Base-by-base conservation (phyloP, 305 asterid genomes). In the Fraxinus nigra region DNA sequence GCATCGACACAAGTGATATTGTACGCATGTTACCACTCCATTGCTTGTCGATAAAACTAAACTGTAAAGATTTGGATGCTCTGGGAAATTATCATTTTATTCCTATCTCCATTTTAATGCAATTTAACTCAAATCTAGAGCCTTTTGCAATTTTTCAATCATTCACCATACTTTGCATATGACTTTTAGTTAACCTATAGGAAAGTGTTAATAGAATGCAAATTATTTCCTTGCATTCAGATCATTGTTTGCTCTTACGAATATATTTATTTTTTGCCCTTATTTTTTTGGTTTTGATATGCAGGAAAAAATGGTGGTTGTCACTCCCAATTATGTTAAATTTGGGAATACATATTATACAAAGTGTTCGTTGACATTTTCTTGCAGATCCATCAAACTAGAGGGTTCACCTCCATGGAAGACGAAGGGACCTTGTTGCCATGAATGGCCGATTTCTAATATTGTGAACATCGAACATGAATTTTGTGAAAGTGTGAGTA, bases 241-340 rank as follows among this genome's bases (percentile, higher is more conserved):
- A 32, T 82, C 51, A 30, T 70, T n/a, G 37, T 80, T 81, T 81
- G 79, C 32, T 67, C 80, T 22, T 70, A 76, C 5, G 43, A 32
- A 30, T 43, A 13, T 22, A 84, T 75, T 87, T 81, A 79, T 82
- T 26, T 80, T 54, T 26, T 16, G 79, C 76, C 20, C n/a, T 28
- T 67, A 20, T 54, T 40, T 8, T 74, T 81, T 38, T 46, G 13
- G 4, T 63, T 54, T 59, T 74, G 33, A 37, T 79, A 79, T 77
- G 86, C 93, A 94, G 98, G 95, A 89, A 85, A 46, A 82, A 38
- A 75, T 85, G 77, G 96, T 93, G 83, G 83, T 83, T 82, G 86
- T 93, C 84, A 70, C 72, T 72, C 95, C 97, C 61, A 79, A 82
- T 77, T 89, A 88, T 73, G 85, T 92, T 86, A 82, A 85, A 79